Conservation (phyloP, 495 filamentous ascomycete species). For the Penicillium roqueforti region DNA sequence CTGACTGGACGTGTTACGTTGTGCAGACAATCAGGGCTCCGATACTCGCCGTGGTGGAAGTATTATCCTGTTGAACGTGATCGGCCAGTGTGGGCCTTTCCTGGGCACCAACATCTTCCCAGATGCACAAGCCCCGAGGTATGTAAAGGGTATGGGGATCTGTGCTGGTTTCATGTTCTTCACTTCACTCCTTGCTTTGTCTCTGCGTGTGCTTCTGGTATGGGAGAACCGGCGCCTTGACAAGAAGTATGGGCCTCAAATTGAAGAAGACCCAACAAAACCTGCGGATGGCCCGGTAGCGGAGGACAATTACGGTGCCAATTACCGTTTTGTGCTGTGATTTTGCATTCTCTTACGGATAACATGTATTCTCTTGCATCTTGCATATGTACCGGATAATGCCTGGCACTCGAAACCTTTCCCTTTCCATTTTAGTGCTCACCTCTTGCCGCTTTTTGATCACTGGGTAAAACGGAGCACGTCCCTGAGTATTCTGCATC, state of each 20-base stretch:
- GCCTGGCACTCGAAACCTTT: no score
- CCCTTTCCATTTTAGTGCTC: no score
- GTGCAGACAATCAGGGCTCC: constrained; percentile 63
- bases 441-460: no score
- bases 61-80: constrained; percentile 63
- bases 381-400: no score
- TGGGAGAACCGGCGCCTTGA: constrained; percentile 63
- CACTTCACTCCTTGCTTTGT: constrained; percentile 53
- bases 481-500: no score
- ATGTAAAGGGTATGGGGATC: constrained; percentile 59
- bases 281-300: constrained; percentile 20
- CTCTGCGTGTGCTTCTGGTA: constrained; percentile 52
- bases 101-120: constrained; percentile 70
- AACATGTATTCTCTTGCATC: neutral
- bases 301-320: constrained; percentile 51
- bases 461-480: no score
- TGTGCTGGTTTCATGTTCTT: constrained; percentile 73
- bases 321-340: constrained; percentile 46
- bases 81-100: constrained; percentile 67
- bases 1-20: neutral
- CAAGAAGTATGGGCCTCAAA: constrained; percentile 39
- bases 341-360: neutral
- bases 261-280: constrained; percentile 19
- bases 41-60: constrained; percentile 68
- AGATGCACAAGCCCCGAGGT: constrained; percentile 54